Evolutionary conservation across 1,284 basidiomycete genomes (phyloP), one percentile per base, ranked within the genome.

Genomic region (Vanrija sp.): DNA sequence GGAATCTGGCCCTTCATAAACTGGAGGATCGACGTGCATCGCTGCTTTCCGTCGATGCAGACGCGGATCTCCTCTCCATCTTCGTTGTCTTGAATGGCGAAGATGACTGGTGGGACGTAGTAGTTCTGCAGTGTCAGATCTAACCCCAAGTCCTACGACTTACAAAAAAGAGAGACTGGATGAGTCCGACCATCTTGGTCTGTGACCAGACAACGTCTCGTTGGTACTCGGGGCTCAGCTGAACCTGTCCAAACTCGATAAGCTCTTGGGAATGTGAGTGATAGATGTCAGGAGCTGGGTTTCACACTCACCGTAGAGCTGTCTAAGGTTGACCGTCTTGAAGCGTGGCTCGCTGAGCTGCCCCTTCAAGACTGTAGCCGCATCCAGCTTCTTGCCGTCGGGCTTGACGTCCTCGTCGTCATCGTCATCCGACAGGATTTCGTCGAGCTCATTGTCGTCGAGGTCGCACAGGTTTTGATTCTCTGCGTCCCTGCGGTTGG

Each of bases 21-120:
- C 8, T 51, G 20, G 16, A 51, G 14, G 45, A 75, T 67, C 3
- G 69, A 65, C 0, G 72, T 69, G 47, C 69, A 71, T 27, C 73
- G 64, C 48, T 75, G 73, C 51, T 75, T 75, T 46, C 73, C 73
- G 53, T 75, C 73, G 54, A 75, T 73, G 46, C 70, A 72, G 12
- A 65, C 54, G 16, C 65, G 64, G 16, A 15, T 50, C n/a, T 69
- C 63, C 10, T 60, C 54, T 3, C 57, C 51, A 22, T 52, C 24
- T 23, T 42, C 18, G 22, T 49, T 41, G 3, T 41, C 36, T 22
- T 49, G 24, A 4, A 67, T 53, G 3, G 72, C 68, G 50, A 74
- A 74, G 46, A 75, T 62, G 37, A 75, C 56, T 3, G 73, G 72
- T 6, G 72, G 72, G 22, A 73, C 63, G 42, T 70, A 72, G 56